Base-by-base conservation (phyloP, 2,329 filamentous ascomycete species). In the Fusarium cyanostomum region DNA sequence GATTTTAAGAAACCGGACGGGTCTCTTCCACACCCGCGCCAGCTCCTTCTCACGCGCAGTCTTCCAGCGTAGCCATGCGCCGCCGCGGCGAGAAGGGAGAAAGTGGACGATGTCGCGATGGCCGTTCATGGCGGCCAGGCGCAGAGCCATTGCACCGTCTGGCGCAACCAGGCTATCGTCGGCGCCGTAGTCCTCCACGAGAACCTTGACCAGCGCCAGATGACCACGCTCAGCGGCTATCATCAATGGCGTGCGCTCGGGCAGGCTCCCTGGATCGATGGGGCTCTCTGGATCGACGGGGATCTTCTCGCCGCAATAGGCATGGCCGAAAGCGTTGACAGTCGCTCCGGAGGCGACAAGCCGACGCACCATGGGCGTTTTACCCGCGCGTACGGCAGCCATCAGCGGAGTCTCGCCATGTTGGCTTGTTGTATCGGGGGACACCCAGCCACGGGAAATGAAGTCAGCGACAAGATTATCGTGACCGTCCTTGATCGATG, bases 81-180 rank as follows among this genome's bases (percentile, higher is more conserved):
- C 80, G 3, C 67, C 75, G 0, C 80, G 69, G 0, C 79, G 69
- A 0, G 62, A 37, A 0, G 81, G 81, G 1, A 84, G 72, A 41
- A 77, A 80, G 1, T 70, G 69, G 5, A 83, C 80, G 4, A 82
- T 71, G 8, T 82, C 80, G 13, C 75, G 68, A 51, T 82, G 80
- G 1, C 75, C 73, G 16, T 73, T 74, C 2, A 64, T 56, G 1
- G 79, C 79, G 0, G 81, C 81, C 1, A 84, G 73, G 1, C 81
- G 77, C 12, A 83, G 68, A 1, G 81, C 81, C 1, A 78, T 73
- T 46, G 80, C 75, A 0, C 80, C 81, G 49, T 82, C 80, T 5
- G 79, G 77, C 1, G 80, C 79, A 8, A 82, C 71, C 6, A 80
- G 46, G 1, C 72, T 66, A 64, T 82, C 80, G 59, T 82, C 75